Evolutionary conservation across 202 grass and related monocot genomes (phyloP), one percentile per base, ranked within the genome.

Genomic region (Dendrocalamus latiflorus): DNA sequence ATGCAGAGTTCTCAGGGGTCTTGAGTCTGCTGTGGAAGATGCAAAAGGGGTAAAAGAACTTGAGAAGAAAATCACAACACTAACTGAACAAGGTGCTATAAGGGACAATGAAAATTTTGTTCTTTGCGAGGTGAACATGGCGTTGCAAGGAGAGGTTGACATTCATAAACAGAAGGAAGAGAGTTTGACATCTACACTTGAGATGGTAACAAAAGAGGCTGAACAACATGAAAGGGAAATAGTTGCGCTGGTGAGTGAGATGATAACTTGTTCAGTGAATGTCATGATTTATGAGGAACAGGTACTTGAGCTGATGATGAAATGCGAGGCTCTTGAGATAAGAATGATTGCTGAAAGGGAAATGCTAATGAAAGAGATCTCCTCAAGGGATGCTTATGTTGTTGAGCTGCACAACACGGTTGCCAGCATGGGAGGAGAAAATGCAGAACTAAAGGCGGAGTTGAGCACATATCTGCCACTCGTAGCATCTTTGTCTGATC

Each of bases 241-340:
- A 57, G 55, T 30, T 41, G 41, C 47, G 33, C 74, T 91, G 28
- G 41, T 90, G 43, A 91, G 77, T 77, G 84, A 94, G 64, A 66
- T 66, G 39, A 83, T 90, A 79, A 53, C 41, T 37, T 82, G 83
- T 76, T 53, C 84, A 75, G 69, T 91, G 65, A 75, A 75, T 88
- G 63, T 37, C 70, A 77, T 88, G 68, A 51, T 94, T 26, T 83
- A 85, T 24, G 72, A 91, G 66, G 92, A 94, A 66, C 86, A 90
- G 51, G 47, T 83, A 36, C 56, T 79, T 48, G 89, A 94, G 56
- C 74, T 94, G 68, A 69, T 80, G 65, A 72, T 89, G 56, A 84
- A 91, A 83, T 86, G 85, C 10, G 84, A 87, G 78, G 68, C 78
- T 37, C 57, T 85, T 59, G 86, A 87, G 73, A 84, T 84, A 25